Conservation (phyloP, 2,329 filamentous ascomycete species). For the Diplodia seriata region DNA sequence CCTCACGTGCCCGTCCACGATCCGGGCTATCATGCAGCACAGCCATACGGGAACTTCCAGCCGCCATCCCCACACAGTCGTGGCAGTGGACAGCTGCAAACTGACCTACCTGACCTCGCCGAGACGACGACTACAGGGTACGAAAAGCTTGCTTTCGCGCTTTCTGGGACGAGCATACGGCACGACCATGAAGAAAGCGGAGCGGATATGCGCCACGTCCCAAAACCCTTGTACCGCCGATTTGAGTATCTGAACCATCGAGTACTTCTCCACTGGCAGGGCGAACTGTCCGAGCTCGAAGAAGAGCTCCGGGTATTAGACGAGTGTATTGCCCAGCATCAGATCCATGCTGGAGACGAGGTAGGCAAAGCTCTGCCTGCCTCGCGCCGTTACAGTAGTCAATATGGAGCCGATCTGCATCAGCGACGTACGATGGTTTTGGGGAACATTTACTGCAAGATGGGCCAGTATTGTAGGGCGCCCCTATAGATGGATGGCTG, state of each 20-base stretch:
- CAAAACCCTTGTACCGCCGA: constrained; percentile 75
- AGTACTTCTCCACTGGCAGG: constrained; percentile 80
- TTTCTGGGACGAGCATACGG: constrained; percentile 41
- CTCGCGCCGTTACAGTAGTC: constrained; percentile 64
- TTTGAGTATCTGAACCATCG: constrained; percentile 86
- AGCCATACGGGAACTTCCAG: constrained; percentile 30
- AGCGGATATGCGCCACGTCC: constrained; percentile 25
- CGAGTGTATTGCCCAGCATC: constrained; percentile 57
- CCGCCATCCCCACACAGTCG: constrained; percentile 20
- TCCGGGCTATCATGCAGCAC: constrained; percentile 25
- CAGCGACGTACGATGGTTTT: constrained; percentile 67
- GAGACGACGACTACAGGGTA: constrained; percentile 47
- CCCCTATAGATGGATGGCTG: constrained; percentile 5
- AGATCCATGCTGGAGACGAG: constrained; percentile 40
- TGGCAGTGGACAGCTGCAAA: constrained; percentile 20
- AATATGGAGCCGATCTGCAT: constrained; percentile 63
- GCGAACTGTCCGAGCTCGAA: constrained; percentile 82
- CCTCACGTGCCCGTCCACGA: constrained; percentile 28
- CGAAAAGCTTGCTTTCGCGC: constrained; percentile 48
- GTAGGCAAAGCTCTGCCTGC: constrained; percentile 53
- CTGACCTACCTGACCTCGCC: constrained; percentile 36
- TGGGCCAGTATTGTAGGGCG: constrained; percentile 69
- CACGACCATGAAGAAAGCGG: constrained; percentile 34
- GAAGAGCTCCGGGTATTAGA: constrained; percentile 77
- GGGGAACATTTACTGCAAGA: constrained; percentile 68